Evolutionary conservation across 176 grass and related monocot genomes (phyloP).

Genomic region (Leersia perrieri): DNA sequence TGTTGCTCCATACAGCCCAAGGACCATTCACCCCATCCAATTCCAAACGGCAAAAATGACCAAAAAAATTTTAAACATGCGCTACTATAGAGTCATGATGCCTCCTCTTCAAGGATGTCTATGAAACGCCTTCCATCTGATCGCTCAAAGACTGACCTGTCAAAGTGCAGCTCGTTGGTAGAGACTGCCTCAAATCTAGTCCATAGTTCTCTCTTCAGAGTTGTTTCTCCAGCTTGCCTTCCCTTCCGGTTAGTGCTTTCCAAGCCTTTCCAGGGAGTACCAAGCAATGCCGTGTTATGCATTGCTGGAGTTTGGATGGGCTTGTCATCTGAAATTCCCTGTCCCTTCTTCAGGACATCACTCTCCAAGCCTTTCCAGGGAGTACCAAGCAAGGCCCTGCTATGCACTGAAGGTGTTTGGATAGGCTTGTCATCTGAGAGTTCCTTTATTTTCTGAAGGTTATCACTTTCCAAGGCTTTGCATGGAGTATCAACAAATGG

Average conservation of each 20-base stretch:
- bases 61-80: neutral
- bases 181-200: conserved; percentile 76
- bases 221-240: conserved; percentile 68
- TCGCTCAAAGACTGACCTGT: conserved; percentile 56
- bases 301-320: conserved; percentile 38
- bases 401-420: conserved; percentile 34
- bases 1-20: too few species aligned
- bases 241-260: conserved; percentile 69
- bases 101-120: conserved; percentile 90
- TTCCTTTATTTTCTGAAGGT: conserved; percentile 14
- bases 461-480: conserved; percentile 26
- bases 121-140: conserved; percentile 57
- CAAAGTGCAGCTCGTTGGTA: conserved; percentile 46
- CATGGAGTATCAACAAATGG: conserved; percentile 2
- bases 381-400: conserved; percentile 44
- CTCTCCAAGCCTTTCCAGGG: conserved; percentile 43
- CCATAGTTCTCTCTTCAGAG: conserved; percentile 93
- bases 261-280: conserved; percentile 60
- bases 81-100: conserved; percentile 33
- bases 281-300: conserved; percentile 33
- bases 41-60: neutral
- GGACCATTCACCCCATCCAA: too few species aligned
- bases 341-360: conserved; percentile 7
- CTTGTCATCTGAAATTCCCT: conserved; percentile 42
- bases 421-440: conserved; percentile 44